Percentiles rank a stretch among this genome's conserved stretches.
Evolutionary conservation across 208 protist species (phyloP).

Genomic region (Acanthamoeba sp.): DNA sequence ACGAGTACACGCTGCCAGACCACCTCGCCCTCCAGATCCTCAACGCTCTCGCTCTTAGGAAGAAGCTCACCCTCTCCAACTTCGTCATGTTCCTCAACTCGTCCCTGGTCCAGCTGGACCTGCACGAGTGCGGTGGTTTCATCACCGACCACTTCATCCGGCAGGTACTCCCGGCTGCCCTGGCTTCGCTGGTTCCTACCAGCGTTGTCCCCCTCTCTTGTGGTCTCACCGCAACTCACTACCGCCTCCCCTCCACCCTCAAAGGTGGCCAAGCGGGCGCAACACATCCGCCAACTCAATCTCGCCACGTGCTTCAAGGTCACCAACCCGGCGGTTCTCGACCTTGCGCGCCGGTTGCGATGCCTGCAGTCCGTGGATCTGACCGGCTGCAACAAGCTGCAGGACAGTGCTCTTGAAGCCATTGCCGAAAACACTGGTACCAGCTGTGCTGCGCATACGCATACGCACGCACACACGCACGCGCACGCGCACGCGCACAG

Average conservation of each 20-base stretch:
- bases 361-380: constrained; percentile 33
- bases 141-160: constrained; percentile 50
- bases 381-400: constrained; percentile 60
- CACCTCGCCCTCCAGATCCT: constrained; percentile 59
- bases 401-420: constrained; percentile 34
- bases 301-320: constrained; percentile 59
- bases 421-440: constrained; percentile 24
- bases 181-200: not conserved
- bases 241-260: not conserved
- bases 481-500: no score
- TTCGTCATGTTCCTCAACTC: constrained; percentile 65
- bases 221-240: no score
- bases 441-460: no score
- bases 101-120: constrained; percentile 46
- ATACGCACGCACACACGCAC: no score
- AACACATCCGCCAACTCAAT: not conserved
- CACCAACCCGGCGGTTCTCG: constrained; percentile 42
- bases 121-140: constrained; percentile 25
- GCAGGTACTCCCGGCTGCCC: not conserved
- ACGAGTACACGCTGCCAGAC: constrained; percentile 50
- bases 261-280: not conserved
- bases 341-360: not conserved
- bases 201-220: not conserved
- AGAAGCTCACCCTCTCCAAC: constrained; percentile 41
- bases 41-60: constrained; percentile 4